Percentiles rank a stretch among this genome's conserved stretches.
Conservation (phyloP, 768 basidiomycete genomes). For the Asterophora parasitica region DNA sequence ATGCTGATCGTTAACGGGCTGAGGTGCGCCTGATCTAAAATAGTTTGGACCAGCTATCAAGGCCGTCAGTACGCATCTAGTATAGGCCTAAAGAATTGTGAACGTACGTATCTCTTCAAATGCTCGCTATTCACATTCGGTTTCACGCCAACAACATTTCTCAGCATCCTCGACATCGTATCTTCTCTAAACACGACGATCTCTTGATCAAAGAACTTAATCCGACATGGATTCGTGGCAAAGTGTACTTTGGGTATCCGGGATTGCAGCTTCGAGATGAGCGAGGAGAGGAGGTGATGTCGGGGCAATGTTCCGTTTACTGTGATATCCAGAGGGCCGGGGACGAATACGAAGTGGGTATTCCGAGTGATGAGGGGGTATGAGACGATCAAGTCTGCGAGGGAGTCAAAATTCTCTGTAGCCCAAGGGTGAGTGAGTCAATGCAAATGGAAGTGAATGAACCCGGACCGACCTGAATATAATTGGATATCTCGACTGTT, state of each 20-base stretch:
- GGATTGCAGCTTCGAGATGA: slow-evolving; percentile 62
- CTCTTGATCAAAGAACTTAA: slow-evolving; percentile 95
- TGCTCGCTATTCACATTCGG: slow-evolving; percentile 72
- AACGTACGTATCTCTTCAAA: slow-evolving; percentile 81
- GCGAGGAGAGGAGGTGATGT: slow-evolving; percentile 70
- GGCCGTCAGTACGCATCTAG: not conserved
- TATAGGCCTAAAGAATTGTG: not conserved
- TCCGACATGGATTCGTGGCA: slow-evolving; percentile 86
- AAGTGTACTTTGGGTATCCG: slow-evolving; percentile 80
- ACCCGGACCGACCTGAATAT: slow-evolving; percentile 68
- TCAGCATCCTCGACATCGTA: slow-evolving; percentile 87
- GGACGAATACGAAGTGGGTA: slow-evolving; percentile 92
- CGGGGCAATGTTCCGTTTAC: slow-evolving; percentile 80
- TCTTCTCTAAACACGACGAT: slow-evolving; percentile 93
- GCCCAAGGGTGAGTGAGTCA: not conserved
- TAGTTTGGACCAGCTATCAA: slow-evolving; percentile 85
- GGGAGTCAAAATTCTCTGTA: slow-evolving; percentile 78
- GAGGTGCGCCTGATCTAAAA: slow-evolving; percentile 95
- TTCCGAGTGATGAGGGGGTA: slow-evolving; percentile 72
- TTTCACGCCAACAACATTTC: slow-evolving; percentile 89
- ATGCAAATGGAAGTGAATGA: not conserved
- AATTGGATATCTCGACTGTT: slow-evolving; percentile 71
- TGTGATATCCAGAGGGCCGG: slow-evolving; percentile 88
- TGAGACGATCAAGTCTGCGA: slow-evolving; percentile 79
- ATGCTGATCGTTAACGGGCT: slow-evolving; percentile 79